These are phyloP conservation scores for Metschnikowia aberdeeniae DNA, from an alignment of 805 yeast species.

Conservation along the genomic window DNA sequence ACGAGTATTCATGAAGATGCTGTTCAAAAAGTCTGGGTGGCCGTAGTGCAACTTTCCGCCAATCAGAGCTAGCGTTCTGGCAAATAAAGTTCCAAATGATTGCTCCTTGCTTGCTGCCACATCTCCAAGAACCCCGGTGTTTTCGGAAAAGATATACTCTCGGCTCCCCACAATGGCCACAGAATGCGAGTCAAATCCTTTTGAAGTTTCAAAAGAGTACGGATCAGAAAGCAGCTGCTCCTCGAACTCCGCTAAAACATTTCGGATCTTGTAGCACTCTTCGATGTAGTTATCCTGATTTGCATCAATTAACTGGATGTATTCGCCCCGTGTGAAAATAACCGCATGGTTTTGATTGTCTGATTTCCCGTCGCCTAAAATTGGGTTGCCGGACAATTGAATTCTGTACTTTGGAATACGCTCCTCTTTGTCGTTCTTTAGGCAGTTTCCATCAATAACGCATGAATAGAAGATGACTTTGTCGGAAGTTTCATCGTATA, in stretches of 20 bases:
- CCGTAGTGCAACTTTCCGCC: conserved; percentile 88
- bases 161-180: conserved; percentile 84
- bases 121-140: conserved; percentile 81
- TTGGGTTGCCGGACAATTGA: conserved; percentile 78
- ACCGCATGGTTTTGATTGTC: conserved; percentile 82
- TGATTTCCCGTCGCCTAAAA: conserved; percentile 84
- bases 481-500: conserved; percentile 58
- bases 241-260: conserved; percentile 78
- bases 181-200: conserved; percentile 24
- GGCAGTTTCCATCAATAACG: conserved; percentile 77
- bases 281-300: conserved; percentile 83
- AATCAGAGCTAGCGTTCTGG: conserved; percentile 77
- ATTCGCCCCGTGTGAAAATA: conserved; percentile 80
- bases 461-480: conserved; percentile 72
- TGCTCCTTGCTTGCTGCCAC: conserved; percentile 91
- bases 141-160: conserved; percentile 83
- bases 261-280: conserved; percentile 80
- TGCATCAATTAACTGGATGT: conserved; percentile 79
- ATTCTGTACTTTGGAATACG: conserved; percentile 67
- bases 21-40: conserved; percentile 80
- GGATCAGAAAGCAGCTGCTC: conserved; percentile 40
- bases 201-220: conserved; percentile 11
- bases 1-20: conserved; percentile 75
- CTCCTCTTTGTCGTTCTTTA: conserved; percentile 52
- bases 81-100: conserved; percentile 80